phyloP scores from a whole-genome alignment of 371 early-diverging fungal species.

The Lichtheimia corymbifera region DNA sequence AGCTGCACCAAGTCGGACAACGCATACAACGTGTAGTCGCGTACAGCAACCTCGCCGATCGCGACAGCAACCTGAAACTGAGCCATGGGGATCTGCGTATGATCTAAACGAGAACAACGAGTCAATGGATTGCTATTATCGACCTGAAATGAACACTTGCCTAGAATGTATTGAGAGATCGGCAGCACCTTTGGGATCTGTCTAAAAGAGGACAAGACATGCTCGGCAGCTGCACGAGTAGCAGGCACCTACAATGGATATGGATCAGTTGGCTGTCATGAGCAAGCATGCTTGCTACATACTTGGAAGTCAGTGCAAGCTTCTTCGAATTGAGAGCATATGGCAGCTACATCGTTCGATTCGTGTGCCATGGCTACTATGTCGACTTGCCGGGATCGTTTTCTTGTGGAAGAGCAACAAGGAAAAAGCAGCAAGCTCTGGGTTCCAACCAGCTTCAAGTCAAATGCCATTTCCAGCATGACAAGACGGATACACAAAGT shows the following conservation, averaged over 20 bases:
- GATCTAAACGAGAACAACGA: slow-evolving; percentile 30
- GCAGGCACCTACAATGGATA: slow-evolving; percentile 39
- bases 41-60: slow-evolving; percentile 55
- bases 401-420: too few species aligned
- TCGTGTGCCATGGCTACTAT: background rate
- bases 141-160: slow-evolving; percentile 25
- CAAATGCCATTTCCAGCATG: too few species aligned
- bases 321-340: slow-evolving; percentile 59
- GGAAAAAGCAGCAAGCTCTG: too few species aligned
- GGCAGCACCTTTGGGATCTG: slow-evolving; percentile 63
- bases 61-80: slow-evolving; percentile 69
- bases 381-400: too few species aligned
- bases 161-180: slow-evolving; percentile 65
- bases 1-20: slow-evolving; percentile 46
- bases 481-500: too few species aligned
- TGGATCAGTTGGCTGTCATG: background rate
- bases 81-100: slow-evolving; percentile 54
- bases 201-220: slow-evolving; percentile 59
- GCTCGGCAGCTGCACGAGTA: slow-evolving; percentile 61
- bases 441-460: too few species aligned
- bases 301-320: slow-evolving; percentile 71
- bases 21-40: slow-evolving; percentile 63
- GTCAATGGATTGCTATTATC: background rate
- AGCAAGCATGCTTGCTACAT: background rate
- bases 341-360: slow-evolving; percentile 29